These are phyloP conservation scores for Colletotrichum incanum DNA, from an alignment of 2,329 filamentous ascomycete genomes.

Conservation along the genomic window DNA sequence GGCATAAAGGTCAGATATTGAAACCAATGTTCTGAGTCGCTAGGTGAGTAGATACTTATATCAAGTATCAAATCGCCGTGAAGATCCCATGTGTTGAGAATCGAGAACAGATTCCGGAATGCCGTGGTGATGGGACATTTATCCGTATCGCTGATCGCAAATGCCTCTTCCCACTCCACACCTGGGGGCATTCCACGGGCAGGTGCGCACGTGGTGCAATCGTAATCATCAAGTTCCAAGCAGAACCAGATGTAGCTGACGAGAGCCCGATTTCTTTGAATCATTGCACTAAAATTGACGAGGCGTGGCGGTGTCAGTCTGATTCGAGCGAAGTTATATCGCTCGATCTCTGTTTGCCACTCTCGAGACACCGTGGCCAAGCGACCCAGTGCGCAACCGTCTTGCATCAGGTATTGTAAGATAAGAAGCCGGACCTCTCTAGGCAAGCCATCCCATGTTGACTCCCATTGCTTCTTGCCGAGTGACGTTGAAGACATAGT, in stretches of 20 bases:
- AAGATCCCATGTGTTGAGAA: slow-evolving; percentile 50
- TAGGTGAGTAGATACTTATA: slow-evolving; percentile 51
- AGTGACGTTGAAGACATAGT: neutral
- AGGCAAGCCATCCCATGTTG: slow-evolving; percentile 45
- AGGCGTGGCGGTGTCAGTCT: slow-evolving; percentile 50
- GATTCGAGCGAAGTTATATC: slow-evolving; percentile 50
- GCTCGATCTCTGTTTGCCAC: slow-evolving; percentile 51
- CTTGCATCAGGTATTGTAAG: slow-evolving; percentile 45
- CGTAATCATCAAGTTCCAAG: slow-evolving; percentile 51
- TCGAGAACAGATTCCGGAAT: slow-evolving; percentile 47
- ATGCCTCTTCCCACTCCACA: slow-evolving; percentile 20
- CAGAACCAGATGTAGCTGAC: slow-evolving; percentile 51
- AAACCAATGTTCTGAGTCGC: slow-evolving; percentile 52
- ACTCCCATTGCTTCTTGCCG: neutral
- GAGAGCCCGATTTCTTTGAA: slow-evolving; percentile 49
- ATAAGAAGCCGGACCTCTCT: slow-evolving; percentile 47
- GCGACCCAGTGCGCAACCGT: slow-evolving; percentile 45
- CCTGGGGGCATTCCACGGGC: neutral
- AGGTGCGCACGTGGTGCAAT: slow-evolving; percentile 46
- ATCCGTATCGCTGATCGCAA: slow-evolving; percentile 40
- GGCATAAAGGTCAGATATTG: slow-evolving; percentile 49
- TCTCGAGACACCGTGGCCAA: slow-evolving; percentile 52
- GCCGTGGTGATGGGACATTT: slow-evolving; percentile 42
- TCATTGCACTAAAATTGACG: slow-evolving; percentile 48
- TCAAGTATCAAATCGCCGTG: slow-evolving; percentile 49